Base-by-base conservation (phyloP, 2,329 filamentous ascomycete genomes). In the Exophiala dermatitidis region DNA sequence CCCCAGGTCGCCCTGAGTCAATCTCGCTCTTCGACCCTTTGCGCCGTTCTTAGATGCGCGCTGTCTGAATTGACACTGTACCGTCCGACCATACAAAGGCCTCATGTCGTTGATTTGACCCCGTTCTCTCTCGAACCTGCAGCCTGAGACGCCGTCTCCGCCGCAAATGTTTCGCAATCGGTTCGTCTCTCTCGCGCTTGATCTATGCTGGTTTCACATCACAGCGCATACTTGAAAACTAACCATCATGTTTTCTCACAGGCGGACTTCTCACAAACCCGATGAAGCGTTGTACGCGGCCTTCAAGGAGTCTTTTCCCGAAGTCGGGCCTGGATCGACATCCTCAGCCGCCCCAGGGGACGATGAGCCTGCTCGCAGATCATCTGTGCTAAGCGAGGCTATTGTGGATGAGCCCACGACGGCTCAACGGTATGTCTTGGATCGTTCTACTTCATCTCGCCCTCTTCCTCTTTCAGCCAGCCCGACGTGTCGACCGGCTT, bases 301-400 rank as follows among this genome's bases (percentile, higher is more conserved):
- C 69, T 95, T 95, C 73, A 87, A 87, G 69, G 82, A 88, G 65
- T 84, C 82, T 62, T 95, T 95, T 66, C 86, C 88, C 44, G 82
- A 90, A 64, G 75, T 94, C 57, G 74, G 78, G 52, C 73, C 79
- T 49, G 75, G 77, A 54, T 52, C 55, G 32, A 74, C 74, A 52
- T 64, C 71, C 62, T 65, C 76, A 50, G 69, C 77, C 64, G 64
- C 73, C 62, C 64, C 68, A 62, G 65, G 72, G 62, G 64, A 74
- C 62, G 63, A 68, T 62, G 65, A 72, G 65, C 65, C 72, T 60
- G 60, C 61, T 54, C 63, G 64, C 48, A 62, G 66, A 57, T 64
- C 65, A 28, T 47, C 63, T 41, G 56, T 54, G 52, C 51, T 65
- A 62, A 57, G 58, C 60, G 48, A 63, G 51, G 58, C 60, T 36